A percentile compares a stretch with the other conserved stretches of the same genome.
phyloP scores from a whole-genome alignment of 768 basidiomycete genomes.

The Neoboletus magnificus region DNA sequence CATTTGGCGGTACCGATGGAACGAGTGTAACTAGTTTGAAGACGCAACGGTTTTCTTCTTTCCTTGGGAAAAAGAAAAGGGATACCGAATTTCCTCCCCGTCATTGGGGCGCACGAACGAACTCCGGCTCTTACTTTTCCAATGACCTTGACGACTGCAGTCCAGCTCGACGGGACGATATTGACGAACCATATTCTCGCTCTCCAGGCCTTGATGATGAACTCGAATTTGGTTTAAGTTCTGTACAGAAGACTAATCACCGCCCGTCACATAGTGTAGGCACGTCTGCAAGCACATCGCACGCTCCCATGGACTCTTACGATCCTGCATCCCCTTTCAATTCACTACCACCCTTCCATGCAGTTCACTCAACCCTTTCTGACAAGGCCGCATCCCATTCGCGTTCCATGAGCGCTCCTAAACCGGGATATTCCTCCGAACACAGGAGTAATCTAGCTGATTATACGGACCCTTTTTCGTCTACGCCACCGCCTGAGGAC shows the following conservation, averaged over 20 bases:
- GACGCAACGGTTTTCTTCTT: conserved; percentile 29
- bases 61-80: conserved; percentile 46
- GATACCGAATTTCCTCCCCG: conserved; percentile 55
- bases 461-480: conserved; percentile 30
- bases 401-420: conserved; percentile 34
- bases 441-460: not conserved
- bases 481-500: conserved; percentile 22
- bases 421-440: conserved; percentile 13
- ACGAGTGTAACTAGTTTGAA: conserved; percentile 33
- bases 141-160: conserved; percentile 18
- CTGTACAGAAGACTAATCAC: conserved; percentile 29
- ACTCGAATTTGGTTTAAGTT: conserved; percentile 44
- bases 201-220: conserved; percentile 37
- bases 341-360: conserved; percentile 33
- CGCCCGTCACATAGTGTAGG: conserved; percentile 19
- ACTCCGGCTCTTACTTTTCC: conserved; percentile 57
- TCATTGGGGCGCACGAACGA: conserved; percentile 53
- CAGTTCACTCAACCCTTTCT: conserved; percentile 31
- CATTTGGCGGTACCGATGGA: conserved; percentile 38
- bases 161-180: conserved; percentile 30
- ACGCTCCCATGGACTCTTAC: conserved; percentile 25
- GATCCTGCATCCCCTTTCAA: conserved; percentile 36
- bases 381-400: conserved; percentile 31
- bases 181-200: conserved; percentile 15
- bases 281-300: conserved; percentile 1